Evolutionary conservation across 768 basidiomycete genomes (phyloP).

Genomic region (Hebeloma cylindrosporum): DNA sequence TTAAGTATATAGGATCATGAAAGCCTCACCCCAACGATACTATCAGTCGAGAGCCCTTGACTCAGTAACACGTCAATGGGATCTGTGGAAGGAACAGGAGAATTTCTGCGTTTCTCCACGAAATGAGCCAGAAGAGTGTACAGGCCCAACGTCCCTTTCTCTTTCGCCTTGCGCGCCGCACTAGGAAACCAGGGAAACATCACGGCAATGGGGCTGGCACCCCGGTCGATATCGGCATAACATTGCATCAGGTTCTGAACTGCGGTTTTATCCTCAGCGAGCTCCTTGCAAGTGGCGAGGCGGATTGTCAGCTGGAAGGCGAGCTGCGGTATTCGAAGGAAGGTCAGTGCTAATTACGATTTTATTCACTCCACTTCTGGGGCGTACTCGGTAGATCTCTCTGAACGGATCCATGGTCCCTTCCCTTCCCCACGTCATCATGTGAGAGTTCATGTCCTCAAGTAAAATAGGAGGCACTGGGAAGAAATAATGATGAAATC

Average conservation of each 20-base stretch:
- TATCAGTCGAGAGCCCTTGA: conserved; percentile 29
- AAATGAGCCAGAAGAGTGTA: conserved; percentile 26
- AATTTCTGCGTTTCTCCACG: conserved; percentile 29
- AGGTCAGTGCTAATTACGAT: background rate
- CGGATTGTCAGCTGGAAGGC: conserved; percentile 39
- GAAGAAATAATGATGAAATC: too few species aligned
- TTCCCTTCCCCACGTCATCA: conserved; percentile 28
- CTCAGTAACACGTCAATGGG: conserved; percentile 36
- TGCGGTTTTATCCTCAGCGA: conserved; percentile 27
- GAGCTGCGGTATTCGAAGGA: conserved; percentile 27
- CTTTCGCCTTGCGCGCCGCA: conserved; percentile 29
- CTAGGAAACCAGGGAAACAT: conserved; percentile 39
- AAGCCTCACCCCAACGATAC: conserved; percentile 19
- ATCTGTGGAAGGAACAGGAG: conserved; percentile 26
- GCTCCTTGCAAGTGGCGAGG: conserved; percentile 35
- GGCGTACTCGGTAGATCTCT: conserved; percentile 30
- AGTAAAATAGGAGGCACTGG: conserved; percentile 29
- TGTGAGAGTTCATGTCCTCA: conserved; percentile 27
- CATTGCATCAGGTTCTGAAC: conserved; percentile 23
- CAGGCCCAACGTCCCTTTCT: conserved; percentile 30
- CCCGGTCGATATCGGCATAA: conserved; percentile 35
- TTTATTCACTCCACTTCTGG: background rate
- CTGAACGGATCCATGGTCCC: conserved; percentile 34
- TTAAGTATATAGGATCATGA: background rate
- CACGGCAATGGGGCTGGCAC: conserved; percentile 32